phyloP scores from a whole-genome alignment of 768 basidiomycete genomes.

The Leccinum longicurvipes region DNA sequence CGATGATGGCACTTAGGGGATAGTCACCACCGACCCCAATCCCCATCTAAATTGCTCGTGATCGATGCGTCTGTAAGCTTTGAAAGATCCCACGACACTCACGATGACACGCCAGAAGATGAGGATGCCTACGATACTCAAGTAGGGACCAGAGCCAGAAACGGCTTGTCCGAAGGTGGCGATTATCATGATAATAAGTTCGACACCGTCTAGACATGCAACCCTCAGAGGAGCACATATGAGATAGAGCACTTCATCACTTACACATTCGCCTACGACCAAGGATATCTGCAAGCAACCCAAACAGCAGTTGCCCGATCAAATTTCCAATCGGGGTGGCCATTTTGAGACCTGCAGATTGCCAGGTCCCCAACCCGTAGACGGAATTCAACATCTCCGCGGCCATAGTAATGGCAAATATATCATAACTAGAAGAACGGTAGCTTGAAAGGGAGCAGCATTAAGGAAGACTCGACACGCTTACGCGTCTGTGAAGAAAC shows the following conservation, averaged over 20 bases:
- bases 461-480: constrained; percentile 14
- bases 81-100: constrained; percentile 8
- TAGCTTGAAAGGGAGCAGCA: not conserved
- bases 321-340: constrained; percentile 74
- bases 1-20: constrained; percentile 76
- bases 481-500: constrained; percentile 85
- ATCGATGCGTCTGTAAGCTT: not conserved
- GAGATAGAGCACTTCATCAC: constrained; percentile 21
- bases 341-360: constrained; percentile 72
- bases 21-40: constrained; percentile 86
- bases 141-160: constrained; percentile 58
- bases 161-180: constrained; percentile 76
- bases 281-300: constrained; percentile 69
- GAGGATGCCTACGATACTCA: constrained; percentile 66
- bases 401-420: constrained; percentile 85
- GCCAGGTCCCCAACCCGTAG: constrained; percentile 45
- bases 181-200: constrained; percentile 71
- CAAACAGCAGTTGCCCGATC: constrained; percentile 70
- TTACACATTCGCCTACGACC: constrained; percentile 76
- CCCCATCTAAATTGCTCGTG: constrained; percentile 55
- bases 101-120: constrained; percentile 78
- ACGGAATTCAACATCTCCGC: constrained; percentile 79
- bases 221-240: not conserved
- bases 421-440: constrained; percentile 48
- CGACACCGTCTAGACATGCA: constrained; percentile 37